Base-by-base conservation (phyloP, 305 asterid species). In the Euphrasia arctica region DNA sequence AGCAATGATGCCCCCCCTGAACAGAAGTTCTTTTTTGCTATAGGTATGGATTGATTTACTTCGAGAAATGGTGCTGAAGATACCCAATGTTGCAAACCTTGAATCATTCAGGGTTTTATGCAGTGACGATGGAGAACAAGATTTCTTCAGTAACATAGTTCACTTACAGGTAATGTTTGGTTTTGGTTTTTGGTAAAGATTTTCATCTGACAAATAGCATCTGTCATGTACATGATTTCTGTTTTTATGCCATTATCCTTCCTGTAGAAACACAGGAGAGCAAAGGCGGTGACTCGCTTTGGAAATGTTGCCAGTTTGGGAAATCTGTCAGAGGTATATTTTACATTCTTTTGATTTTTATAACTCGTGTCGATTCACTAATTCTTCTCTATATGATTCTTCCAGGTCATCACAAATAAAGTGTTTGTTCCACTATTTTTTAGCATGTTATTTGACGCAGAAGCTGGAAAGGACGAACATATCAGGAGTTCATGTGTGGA, bases 1-100 rank as follows among this genome's bases (percentile, higher is more conserved):
- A 57, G 47, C 60, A 32, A 57, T n/a, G 7, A 14, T 43, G 15
- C 27, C 42, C 11, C 65, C 67, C 43, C 67, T 25, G 25, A 67
- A 60, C 34, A 64, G 27, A 49, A 58, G 58, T 62, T 56, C 68
- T 70, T 63, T 67, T 74, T 67, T 56, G 12, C 73, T 65, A 68
- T 75, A 90, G 99, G 84, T 83, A 52, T 94, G 99, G 97, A 77
- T 90, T 75, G 96, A 90, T 76, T 77, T 94, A 74, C 92, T 93
- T 58, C 78, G 86, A 63, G 95, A 77, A 76, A 90, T 93, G 96
- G 96, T 87, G 70, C 59, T 84, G 85, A 90, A 86, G 85, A 84
- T 93, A 61, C 99, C 96, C 25, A 58, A 63, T 29, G 82, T 82
- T 69, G 82, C 83, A 52, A 84, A 82, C 74, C 85, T 93, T 54